phyloP scores from a whole-genome alignment of 257 asterid genomes.

The Solanum dulcamara region DNA sequence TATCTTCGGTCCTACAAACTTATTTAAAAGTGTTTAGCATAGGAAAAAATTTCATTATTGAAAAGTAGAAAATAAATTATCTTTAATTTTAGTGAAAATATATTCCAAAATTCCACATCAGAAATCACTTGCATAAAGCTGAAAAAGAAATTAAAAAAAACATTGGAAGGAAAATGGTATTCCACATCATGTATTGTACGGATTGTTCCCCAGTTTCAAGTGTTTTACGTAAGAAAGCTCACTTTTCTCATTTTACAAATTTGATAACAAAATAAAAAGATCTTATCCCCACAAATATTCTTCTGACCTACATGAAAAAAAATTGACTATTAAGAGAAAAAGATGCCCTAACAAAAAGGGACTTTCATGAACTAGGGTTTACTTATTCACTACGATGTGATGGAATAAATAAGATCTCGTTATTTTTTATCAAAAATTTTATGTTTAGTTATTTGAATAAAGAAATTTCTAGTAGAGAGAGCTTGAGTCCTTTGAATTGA shows the following conservation, averaged over 20 bases:
- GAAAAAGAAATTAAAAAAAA: background rate
- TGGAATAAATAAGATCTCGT: background rate
- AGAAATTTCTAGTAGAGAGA: background rate
- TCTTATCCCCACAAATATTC: background rate
- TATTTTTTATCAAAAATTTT: accelerated
- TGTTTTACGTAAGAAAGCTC: background rate
- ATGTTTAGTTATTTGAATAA: no score
- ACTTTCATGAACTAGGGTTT: background rate
- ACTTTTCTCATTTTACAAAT: background rate
- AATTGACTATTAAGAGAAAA: background rate
- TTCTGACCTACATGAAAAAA: background rate
- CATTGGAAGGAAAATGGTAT: background rate
- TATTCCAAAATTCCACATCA: background rate
- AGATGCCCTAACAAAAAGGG: background rate
- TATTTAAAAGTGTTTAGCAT: background rate
- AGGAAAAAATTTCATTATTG: background rate
- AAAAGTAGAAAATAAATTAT: background rate
- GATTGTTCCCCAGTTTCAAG: background rate
- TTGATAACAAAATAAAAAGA: background rate
- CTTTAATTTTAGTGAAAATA: background rate
- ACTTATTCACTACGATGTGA: background rate
- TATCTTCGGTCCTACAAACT: background rate
- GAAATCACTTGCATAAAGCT: background rate
- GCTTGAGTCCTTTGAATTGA: background rate
- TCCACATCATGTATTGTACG: background rate